Percentiles rank a stretch among this genome's conserved stretches.
These are phyloP conservation scores for Colletotrichum shisoi DNA, from an alignment of 2,329 filamentous ascomycete species.

Conservation along the genomic window DNA sequence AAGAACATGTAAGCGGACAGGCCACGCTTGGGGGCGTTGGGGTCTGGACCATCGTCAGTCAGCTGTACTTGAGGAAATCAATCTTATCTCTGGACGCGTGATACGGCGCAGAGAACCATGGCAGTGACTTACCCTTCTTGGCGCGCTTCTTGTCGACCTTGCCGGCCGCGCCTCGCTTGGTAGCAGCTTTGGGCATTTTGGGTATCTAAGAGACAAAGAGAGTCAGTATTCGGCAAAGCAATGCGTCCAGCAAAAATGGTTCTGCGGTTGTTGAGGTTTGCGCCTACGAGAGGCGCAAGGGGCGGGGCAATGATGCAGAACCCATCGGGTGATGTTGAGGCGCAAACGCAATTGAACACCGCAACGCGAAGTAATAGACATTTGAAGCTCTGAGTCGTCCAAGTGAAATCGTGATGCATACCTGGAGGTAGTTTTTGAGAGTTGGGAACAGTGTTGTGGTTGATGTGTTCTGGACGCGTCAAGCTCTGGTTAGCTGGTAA, in stretches of 20 bases:
- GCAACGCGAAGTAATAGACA: slow-evolving; percentile 46
- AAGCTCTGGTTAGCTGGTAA: slow-evolving; percentile 44
- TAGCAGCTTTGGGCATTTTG: slow-evolving; percentile 68
- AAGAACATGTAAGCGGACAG: slow-evolving; percentile 99
- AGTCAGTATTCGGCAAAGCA: slow-evolving; percentile 43
- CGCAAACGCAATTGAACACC: slow-evolving; percentile 53
- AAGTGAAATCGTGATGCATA: slow-evolving; percentile 47
- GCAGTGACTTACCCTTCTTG: slow-evolving; percentile 65
- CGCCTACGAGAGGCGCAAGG: slow-evolving; percentile 5
- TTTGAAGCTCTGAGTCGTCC: slow-evolving; percentile 49
- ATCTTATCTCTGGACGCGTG: not conserved
- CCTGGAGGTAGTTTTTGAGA: slow-evolving; percentile 45
- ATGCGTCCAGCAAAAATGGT: slow-evolving; percentile 2
- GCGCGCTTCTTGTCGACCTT: slow-evolving; percentile 64
- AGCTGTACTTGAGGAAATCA: not conserved
- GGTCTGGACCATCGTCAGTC: slow-evolving; percentile 65
- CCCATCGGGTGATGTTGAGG: slow-evolving; percentile 35
- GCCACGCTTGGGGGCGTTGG: slow-evolving; percentile 98
- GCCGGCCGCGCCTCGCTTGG: slow-evolving; percentile 60
- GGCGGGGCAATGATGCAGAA: slow-evolving; percentile 15
- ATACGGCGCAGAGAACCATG: not conserved
- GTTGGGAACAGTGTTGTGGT: slow-evolving; percentile 43
- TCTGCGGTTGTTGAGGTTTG: not conserved
- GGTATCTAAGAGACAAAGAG: slow-evolving; percentile 42
- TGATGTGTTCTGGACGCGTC: slow-evolving; percentile 46